Conservation (phyloP, 768 basidiomycete genomes). For the Macrolepiota fuliginosa region DNA sequence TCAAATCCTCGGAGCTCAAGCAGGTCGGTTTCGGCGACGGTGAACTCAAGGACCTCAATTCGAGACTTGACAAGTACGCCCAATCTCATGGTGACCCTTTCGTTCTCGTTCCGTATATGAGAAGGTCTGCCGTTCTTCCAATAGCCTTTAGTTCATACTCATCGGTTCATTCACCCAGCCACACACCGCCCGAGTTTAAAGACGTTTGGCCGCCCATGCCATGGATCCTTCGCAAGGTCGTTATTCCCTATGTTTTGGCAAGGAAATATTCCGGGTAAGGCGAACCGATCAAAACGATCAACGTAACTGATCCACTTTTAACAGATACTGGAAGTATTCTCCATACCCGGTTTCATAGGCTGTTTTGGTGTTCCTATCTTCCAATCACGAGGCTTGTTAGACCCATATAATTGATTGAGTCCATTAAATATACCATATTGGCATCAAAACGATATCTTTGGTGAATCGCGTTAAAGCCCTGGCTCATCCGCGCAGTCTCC, state of each 20-base stretch:
- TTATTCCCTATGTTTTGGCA: constrained; percentile 8
- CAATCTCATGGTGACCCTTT: constrained; percentile 8
- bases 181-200: constrained; percentile 8
- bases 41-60: constrained; percentile 5
- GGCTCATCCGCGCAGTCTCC: no score
- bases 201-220: constrained; percentile 12
- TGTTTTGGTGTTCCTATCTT: background rate
- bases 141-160: background rate
- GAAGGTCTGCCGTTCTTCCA: background rate
- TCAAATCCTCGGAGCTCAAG: constrained; percentile 1
- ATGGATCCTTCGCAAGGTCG: constrained; percentile 8
- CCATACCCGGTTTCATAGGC: constrained; percentile 6
- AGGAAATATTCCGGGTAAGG: constrained; percentile 8
- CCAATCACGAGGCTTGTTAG: no score
- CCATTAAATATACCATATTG: no score
- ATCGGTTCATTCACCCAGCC: background rate
- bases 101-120: constrained; percentile 9
- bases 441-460: no score
- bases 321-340: constrained; percentile 11
- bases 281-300: background rate
- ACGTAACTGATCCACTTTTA: background rate
- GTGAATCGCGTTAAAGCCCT: no score
- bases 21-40: background rate
- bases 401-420: no score
- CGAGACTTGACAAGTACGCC: background rate